Evolutionary conservation across 148 eudicot species (phyloP).

Genomic region (Silene latifolia): DNA sequence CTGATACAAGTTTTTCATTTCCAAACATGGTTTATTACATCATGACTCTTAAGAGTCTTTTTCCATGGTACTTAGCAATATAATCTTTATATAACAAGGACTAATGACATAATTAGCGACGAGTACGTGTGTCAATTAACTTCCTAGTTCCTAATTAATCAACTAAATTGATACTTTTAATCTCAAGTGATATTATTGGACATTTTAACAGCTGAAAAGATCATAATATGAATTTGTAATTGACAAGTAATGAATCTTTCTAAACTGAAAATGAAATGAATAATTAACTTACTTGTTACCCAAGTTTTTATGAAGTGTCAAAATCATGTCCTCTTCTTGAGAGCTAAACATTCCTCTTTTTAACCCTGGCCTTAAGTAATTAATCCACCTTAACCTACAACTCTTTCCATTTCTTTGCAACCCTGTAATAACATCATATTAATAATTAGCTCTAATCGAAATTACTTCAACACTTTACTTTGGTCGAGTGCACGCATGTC

Average conservation of each 20-base stretch:
- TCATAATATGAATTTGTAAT: slow-evolving; percentile 6
- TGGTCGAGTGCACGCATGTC: not conserved
- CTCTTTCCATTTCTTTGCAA: slow-evolving; percentile 82
- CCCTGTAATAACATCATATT: slow-evolving; percentile 34
- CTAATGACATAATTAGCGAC: not conserved
- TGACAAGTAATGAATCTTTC: not conserved
- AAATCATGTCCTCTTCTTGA: slow-evolving; percentile 58
- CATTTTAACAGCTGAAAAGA: slow-evolving; percentile 17
- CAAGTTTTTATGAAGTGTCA: slow-evolving; percentile 59
- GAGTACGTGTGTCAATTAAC: not conserved
- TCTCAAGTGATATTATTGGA: not conserved
- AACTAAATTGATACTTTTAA: slow-evolving; percentile 2
- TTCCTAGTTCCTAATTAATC: slow-evolving; percentile 1
- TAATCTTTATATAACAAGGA: not conserved
- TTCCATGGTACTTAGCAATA: slow-evolving; percentile 3
- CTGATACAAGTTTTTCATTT: no score
- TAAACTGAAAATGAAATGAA: slow-evolving; percentile 6
- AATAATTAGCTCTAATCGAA: not conserved
- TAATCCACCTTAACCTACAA: slow-evolving; percentile 53
- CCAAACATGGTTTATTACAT: no score
- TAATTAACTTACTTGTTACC: slow-evolving; percentile 74
- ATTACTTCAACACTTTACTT: not conserved
- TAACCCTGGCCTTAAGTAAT: slow-evolving; percentile 74
- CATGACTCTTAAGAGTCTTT: slow-evolving; percentile 9
- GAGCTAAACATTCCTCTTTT: slow-evolving; percentile 59